Conservation (phyloP, 2,329 filamentous ascomycete species). For the Xenosphaeropsis pyriputrescens region DNA sequence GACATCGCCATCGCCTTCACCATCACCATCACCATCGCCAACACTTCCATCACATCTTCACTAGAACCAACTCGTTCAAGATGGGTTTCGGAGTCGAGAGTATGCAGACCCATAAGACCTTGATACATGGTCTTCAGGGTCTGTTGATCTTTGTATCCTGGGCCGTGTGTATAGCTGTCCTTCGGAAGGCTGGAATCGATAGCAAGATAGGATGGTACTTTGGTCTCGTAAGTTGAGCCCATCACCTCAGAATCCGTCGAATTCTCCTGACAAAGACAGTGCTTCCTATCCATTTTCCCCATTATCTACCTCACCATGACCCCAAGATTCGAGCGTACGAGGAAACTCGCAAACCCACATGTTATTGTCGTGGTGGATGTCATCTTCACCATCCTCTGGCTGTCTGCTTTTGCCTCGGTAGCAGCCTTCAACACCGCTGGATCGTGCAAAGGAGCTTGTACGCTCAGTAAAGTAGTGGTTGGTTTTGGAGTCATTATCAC, state of each 20-base stretch:
- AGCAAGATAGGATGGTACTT: constrained; percentile 50
- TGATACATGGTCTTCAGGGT: constrained; percentile 39
- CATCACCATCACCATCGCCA: neutral
- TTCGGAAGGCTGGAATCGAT: constrained; percentile 33
- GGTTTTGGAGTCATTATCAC: constrained; percentile 42
- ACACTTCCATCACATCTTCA: neutral
- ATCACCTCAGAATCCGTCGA: neutral
- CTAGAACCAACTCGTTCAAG: constrained; percentile 1
- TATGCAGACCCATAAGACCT: constrained; percentile 30
- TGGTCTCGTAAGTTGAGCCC: constrained; percentile 34
- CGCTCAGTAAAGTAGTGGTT: constrained; percentile 47
- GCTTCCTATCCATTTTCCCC: constrained; percentile 47
- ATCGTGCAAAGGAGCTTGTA: constrained; percentile 39
- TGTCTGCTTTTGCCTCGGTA: constrained; percentile 51
- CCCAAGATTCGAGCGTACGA: constrained; percentile 46
- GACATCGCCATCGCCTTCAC: neutral
- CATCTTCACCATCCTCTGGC: constrained; percentile 45
- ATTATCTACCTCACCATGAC: constrained; percentile 53
- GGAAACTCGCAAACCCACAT: constrained; percentile 44
- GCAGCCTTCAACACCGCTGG: constrained; percentile 45
- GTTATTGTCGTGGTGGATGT: constrained; percentile 43
- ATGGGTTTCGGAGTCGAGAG: constrained; percentile 17
- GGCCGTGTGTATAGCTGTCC: constrained; percentile 44
- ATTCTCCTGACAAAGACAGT: constrained; percentile 25
- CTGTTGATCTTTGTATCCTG: constrained; percentile 39